Base-by-base conservation (phyloP, 2,329 filamentous ascomycete genomes). In the Coleophoma eucalyptorum region DNA sequence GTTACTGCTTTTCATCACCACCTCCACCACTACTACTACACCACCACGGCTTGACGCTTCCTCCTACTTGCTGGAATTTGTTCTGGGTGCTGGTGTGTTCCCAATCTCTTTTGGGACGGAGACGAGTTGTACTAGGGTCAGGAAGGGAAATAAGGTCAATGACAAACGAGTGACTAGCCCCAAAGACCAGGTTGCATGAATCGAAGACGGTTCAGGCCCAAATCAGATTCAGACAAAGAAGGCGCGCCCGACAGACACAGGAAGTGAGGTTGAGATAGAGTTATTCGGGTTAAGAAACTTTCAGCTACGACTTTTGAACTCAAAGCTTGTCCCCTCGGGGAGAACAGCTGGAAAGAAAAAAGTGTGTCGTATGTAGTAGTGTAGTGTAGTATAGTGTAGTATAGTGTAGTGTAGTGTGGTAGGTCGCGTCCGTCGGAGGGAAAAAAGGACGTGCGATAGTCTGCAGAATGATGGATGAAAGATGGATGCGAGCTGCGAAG, bases 221-320 rank as follows among this genome's bases (percentile, higher is more conserved):
- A 44, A 26, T n/a, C 21, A 44, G 8, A 43, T 4, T 13, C 40
- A 7, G 40, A 6, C 19, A 38, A 15, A 18, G 15, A 38, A 6
- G 5, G 40, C 13, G 19, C 40, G n/a, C 42, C 16, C 19, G 20
- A 6, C 20, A 20, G 8, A 15, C 18, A 49, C 43, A 50, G 31
- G 31, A 37, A 50, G 43, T 57, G 55, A 56, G 40, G 57, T 57
- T 52, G 50, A 52, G 51, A 57, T 57, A 58, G 41, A 57, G 52
- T 55, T 58, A 49, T 42, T 42, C 15, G 46, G 34, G 43, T 53
- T 46, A 43, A 44, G 44, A 44, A 32, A 50, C 34, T 47, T 41
- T 45, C 48, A 52, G 46, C 43, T 48, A 46, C 47, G 44, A 48
- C 42, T 6, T 26, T 5, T 26, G 26, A 8, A 26, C 26, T 50